phyloP scores from a whole-genome alignment of 2,329 filamentous ascomycete species.

The Bisporella sp. region DNA sequence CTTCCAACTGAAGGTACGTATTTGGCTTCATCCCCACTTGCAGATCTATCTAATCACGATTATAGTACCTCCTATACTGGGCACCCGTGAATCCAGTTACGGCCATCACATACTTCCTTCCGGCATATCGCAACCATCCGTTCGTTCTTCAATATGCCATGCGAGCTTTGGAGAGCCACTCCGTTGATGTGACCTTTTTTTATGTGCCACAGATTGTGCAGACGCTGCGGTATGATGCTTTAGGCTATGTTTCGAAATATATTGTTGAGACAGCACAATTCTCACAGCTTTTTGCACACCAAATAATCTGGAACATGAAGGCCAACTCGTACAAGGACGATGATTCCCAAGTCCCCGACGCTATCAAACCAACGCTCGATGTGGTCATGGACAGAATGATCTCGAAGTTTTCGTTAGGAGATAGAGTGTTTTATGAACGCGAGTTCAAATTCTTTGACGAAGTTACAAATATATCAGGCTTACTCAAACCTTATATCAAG shows the following conservation, averaged over 20 bases:
- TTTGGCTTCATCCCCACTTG: background rate
- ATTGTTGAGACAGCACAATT: conserved; percentile 96
- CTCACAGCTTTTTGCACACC: conserved; percentile 96
- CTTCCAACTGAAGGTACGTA: conserved; percentile 70
- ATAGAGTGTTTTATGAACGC: conserved; percentile 82
- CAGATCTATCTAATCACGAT: conserved; percentile 23
- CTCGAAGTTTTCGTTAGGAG: conserved; percentile 68
- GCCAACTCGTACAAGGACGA: conserved; percentile 98
- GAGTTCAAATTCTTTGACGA: conserved; percentile 99
- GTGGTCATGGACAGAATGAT: conserved; percentile 82
- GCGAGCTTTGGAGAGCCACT: conserved; percentile 86
- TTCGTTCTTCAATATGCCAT: conserved; percentile 96
- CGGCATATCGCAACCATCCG: conserved; percentile 83
- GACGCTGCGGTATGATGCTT: conserved; percentile 80
- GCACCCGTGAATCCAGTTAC: conserved; percentile 86
- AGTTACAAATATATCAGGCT: conserved; percentile 91
- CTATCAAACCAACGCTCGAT: conserved; percentile 89
- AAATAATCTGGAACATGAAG: conserved; percentile 99
- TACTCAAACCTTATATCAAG: conserved; percentile 89
- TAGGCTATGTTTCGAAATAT: conserved; percentile 94
- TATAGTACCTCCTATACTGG: conserved; percentile 85
- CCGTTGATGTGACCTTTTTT: conserved; percentile 97
- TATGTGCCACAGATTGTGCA: conserved; percentile 98
- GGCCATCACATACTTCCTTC: conserved; percentile 87
- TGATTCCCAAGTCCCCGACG: conserved; percentile 80